Evolutionary conservation across 371 early-diverging fungal genomes (phyloP).

Genomic region (Rhizomucor pusillus): DNA sequence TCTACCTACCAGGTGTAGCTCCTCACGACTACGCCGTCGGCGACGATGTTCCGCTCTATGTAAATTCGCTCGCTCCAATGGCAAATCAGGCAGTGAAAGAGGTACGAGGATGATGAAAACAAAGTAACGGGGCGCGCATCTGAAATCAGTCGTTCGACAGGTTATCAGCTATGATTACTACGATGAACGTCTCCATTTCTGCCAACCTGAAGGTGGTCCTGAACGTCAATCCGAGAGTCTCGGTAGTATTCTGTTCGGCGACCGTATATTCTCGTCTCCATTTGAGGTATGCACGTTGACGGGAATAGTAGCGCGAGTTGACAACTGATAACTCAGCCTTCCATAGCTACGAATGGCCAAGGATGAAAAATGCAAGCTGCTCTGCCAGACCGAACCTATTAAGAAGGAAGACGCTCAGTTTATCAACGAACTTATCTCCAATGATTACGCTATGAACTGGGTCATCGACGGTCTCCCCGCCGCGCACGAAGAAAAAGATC

Average conservation of each 20-base stretch:
- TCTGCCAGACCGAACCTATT: constrained; percentile 65
- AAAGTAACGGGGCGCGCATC: too few species aligned
- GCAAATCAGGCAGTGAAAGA: constrained; percentile 55
- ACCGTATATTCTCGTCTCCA: constrained; percentile 85
- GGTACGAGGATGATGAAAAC: constrained; percentile 7
- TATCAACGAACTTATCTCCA: constrained; percentile 80
- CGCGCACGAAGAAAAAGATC: constrained; percentile 63
- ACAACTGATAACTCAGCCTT: too few species aligned
- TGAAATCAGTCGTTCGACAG: constrained; percentile 50
- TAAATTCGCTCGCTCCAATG: constrained; percentile 87
- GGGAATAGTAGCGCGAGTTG: too few species aligned
- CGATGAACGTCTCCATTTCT: constrained; percentile 81
- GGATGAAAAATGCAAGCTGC: constrained; percentile 52
- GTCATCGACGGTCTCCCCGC: constrained; percentile 94
- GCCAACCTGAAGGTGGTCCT: constrained; percentile 68
- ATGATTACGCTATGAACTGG: constrained; percentile 82
- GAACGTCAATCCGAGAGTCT: constrained; percentile 78
- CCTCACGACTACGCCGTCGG: constrained; percentile 78
- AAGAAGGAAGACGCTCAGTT: constrained; percentile 75
- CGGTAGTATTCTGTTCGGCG: constrained; percentile 94
- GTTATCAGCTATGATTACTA: constrained; percentile 89
- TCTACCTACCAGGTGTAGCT: constrained; percentile 95
- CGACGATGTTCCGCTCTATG: constrained; percentile 72
- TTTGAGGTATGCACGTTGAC: constrained; percentile 59
- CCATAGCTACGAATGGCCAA: constrained; percentile 22